Evolutionary conservation across 1,284 basidiomycete species (phyloP).

Genomic region (Neonothopanus nambi): DNA sequence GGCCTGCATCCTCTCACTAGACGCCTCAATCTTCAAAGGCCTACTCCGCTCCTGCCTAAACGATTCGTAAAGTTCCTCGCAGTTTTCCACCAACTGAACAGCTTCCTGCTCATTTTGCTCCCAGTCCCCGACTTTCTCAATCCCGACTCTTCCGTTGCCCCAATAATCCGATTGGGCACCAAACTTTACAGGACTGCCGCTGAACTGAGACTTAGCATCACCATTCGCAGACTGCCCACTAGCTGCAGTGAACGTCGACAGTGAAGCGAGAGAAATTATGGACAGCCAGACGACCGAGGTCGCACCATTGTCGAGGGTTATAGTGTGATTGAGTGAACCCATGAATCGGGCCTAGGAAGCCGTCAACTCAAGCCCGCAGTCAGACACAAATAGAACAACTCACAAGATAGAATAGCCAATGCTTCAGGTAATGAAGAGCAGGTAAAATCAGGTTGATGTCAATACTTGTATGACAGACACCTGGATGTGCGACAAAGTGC

Average conservation of each 20-base stretch:
- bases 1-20: not conserved
- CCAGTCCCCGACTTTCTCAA: slow-evolving; percentile 51
- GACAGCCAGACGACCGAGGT: slow-evolving; percentile 64
- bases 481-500: slow-evolving; percentile 75
- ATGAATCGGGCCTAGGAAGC: slow-evolving; percentile 58
- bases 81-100: slow-evolving; percentile 52
- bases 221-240: slow-evolving; percentile 16
- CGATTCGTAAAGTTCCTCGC: slow-evolving; percentile 47
- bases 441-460: slow-evolving; percentile 48
- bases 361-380: not conserved
- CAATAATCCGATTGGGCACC: slow-evolving; percentile 55
- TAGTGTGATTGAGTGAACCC: slow-evolving; percentile 66
- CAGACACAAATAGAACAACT: slow-evolving; percentile 30
- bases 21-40: not conserved
- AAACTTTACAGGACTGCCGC: slow-evolving; percentile 43
- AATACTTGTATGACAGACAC: slow-evolving; percentile 73
- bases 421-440: slow-evolving; percentile 54
- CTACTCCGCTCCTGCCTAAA: not conserved
- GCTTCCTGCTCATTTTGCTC: slow-evolving; percentile 43
- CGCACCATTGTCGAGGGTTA: slow-evolving; percentile 61
- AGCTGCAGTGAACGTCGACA: slow-evolving; percentile 35
- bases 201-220: slow-evolving; percentile 16
- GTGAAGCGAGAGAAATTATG: slow-evolving; percentile 50
- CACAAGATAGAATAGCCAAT: slow-evolving; percentile 69
- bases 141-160: slow-evolving; percentile 54